A percentile compares a stretch with the other conserved stretches of the same genome.
Conservation (phyloP, 805 yeast species). For the Maudiozyma bulderi region DNA sequence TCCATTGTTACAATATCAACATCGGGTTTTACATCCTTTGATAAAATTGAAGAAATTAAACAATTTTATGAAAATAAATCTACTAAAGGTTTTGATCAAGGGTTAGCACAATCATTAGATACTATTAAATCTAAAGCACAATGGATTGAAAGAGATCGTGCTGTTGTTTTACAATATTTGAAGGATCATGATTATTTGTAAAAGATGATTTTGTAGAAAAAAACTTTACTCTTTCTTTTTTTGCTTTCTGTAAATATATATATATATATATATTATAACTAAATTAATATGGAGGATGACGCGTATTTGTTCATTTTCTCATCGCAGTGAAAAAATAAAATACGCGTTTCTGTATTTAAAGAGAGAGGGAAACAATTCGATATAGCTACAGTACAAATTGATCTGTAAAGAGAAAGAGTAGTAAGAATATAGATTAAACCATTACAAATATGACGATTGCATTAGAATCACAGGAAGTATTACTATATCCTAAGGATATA, state of each 20-base stretch:
- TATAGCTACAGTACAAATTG: not conserved
- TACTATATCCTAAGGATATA: not conserved
- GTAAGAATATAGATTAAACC: no score
- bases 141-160: constrained; percentile 51
- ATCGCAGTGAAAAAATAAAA: not conserved
- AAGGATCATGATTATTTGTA: constrained; percentile 12
- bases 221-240: not conserved
- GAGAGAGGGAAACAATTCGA: not conserved
- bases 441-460: not conserved
- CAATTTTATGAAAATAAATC: constrained; percentile 43
- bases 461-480: not conserved
- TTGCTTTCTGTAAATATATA: not conserved
- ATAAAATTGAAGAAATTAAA: constrained; percentile 42
- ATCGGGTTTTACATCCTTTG: constrained; percentile 48
- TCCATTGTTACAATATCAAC: constrained; percentile 57
- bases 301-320: no score
- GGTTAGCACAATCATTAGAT: constrained; percentile 58
- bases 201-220: not conserved
- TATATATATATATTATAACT: not conserved
- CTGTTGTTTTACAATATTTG: constrained; percentile 42
- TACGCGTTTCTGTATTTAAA: not conserved
- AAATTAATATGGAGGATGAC: not conserved
- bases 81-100: constrained; percentile 56
- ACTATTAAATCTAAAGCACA: constrained; percentile 44
- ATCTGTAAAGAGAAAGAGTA: not conserved